These are phyloP conservation scores for Aspergillus diversus DNA, from an alignment of 495 filamentous ascomycete species.

Conservation along the genomic window DNA sequence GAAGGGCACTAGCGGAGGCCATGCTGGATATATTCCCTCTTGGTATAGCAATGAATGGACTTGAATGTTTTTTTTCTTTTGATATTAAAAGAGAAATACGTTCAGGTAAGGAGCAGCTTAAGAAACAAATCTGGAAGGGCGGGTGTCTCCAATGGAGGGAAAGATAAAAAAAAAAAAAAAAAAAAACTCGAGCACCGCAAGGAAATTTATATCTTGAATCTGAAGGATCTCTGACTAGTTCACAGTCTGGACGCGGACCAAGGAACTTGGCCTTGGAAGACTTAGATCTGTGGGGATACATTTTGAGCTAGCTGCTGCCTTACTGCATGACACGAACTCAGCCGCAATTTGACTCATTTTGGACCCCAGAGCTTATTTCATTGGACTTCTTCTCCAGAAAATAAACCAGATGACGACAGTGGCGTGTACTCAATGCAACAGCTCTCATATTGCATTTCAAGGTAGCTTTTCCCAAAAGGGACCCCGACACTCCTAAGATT, in stretches of 20 bases:
- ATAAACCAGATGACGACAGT: not conserved
- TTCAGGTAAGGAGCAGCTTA: not conserved
- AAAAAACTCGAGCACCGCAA: not conserved
- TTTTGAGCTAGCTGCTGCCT: too few relatives aligned
- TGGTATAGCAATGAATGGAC: not conserved
- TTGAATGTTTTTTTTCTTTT: too few relatives aligned
- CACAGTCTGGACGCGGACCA: not conserved
- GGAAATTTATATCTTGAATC: not conserved
- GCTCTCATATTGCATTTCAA: constrained; percentile 28
- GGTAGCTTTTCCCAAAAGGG: constrained; percentile 17
- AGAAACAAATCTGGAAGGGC: not conserved
- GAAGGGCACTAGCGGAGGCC: constrained; percentile 46
- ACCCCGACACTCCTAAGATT: constrained; percentile 19
- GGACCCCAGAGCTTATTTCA: not conserved
- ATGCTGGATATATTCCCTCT: constrained; percentile 20
- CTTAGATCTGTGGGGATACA: not conserved
- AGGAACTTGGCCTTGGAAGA: too few relatives aligned
- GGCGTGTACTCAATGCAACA: constrained; percentile 16
- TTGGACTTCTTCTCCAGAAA: not conserved
- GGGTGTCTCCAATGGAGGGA: not conserved
- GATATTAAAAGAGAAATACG: not conserved
- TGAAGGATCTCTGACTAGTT: not conserved
- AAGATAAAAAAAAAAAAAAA: constrained; percentile 5
- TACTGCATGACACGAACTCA: too few relatives aligned
- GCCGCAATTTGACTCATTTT: not conserved